Evolutionary conservation across 257 asterid genomes (phyloP).

Genomic region (Solanum gracilifrons): DNA sequence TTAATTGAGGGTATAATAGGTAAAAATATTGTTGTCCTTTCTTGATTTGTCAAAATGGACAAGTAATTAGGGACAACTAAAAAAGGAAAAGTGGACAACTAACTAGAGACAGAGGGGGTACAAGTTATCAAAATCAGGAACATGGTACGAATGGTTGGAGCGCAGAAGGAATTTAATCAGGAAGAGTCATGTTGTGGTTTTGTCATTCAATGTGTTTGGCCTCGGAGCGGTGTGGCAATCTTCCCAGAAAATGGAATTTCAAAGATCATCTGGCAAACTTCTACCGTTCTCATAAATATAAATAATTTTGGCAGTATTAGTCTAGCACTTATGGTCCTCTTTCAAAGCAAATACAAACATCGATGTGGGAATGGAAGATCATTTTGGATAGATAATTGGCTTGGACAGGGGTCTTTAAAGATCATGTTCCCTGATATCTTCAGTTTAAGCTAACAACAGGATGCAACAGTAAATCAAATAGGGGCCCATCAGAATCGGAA

Average conservation of each 20-base stretch:
- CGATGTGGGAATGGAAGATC: not conserved
- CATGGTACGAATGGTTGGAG: not conserved
- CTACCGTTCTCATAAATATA: not conserved
- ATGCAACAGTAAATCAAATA: not conserved
- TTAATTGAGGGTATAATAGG: not conserved
- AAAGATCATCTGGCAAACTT: not conserved
- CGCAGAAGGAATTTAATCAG: not conserved
- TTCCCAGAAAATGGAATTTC: not conserved
- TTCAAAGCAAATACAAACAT: not conserved
- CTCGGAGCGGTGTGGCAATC: not conserved
- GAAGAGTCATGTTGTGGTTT: not conserved
- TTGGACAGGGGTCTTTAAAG: not conserved
- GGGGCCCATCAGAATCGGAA: not conserved
- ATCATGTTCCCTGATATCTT: not conserved
- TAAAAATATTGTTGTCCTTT: not conserved
- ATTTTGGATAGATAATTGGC: not conserved
- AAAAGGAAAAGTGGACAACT: not conserved
- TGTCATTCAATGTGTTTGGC: not conserved
- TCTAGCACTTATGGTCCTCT: not conserved
- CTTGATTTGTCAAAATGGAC: not conserved
- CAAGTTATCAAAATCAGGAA: not conserved
- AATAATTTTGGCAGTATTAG: not conserved
- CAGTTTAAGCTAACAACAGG: not conserved
- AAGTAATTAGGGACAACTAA: not conserved
- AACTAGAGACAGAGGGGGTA: not conserved